Evolutionary conservation across 140 eudicot genomes (phyloP).

Genomic region (Senecio squalidus): DNA sequence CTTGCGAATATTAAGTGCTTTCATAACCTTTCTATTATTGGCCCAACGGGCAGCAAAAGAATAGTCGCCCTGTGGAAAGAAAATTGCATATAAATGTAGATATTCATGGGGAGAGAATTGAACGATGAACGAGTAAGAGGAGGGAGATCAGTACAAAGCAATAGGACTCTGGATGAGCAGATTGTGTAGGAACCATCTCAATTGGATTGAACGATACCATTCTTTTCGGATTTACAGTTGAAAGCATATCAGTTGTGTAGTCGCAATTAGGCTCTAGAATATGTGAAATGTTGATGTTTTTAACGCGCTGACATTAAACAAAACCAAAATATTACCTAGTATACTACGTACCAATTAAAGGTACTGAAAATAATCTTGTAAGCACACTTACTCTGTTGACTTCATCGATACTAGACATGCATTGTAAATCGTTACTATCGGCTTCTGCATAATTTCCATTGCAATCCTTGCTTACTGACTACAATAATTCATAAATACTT

Average conservation of each 20-base stretch:
- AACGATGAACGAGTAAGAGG: background rate
- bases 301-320: background rate
- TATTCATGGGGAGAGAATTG: background rate
- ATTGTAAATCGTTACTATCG: background rate
- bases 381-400: conserved; percentile 15
- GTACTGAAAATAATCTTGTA: background rate
- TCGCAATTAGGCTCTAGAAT: background rate
- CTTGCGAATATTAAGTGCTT: background rate
- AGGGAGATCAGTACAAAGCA: background rate
- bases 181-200: background rate
- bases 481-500: background rate
- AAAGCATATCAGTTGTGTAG: background rate
- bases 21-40: background rate
- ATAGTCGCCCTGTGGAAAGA: background rate
- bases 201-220: background rate
- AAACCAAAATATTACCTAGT: background rate
- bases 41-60: background rate
- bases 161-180: background rate
- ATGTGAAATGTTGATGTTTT: background rate
- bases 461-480: conserved; percentile 6
- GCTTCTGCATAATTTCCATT: conserved; percentile 13
- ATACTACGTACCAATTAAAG: background rate
- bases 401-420: conserved; percentile 11
- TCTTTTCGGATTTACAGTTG: background rate
- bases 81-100: background rate